These are phyloP conservation scores for Cyberlindnera mycetangii DNA, from an alignment of 805 yeast genomes.

Conservation along the genomic window DNA sequence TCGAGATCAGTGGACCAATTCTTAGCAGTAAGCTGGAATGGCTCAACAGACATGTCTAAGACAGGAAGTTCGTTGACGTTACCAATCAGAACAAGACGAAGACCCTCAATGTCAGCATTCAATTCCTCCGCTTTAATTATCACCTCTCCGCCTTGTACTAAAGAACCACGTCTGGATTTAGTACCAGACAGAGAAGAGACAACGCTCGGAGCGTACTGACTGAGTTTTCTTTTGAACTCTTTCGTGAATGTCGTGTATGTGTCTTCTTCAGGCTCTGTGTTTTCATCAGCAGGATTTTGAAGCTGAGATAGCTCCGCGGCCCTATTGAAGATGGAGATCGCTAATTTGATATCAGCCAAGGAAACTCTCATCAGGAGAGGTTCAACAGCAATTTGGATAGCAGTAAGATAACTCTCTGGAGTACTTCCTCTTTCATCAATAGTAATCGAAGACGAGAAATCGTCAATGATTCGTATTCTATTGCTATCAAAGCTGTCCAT, in stretches of 20 bases:
- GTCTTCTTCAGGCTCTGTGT: conserved; percentile 16
- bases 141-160: conserved; percentile 34
- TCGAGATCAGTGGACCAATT: conserved; percentile 87
- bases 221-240: conserved; percentile 56
- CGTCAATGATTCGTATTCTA: conserved; percentile 77
- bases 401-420: conserved; percentile 53
- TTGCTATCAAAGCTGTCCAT: conserved; percentile 67
- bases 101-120: conserved; percentile 64
- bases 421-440: conserved; percentile 71
- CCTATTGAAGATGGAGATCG: conserved; percentile 65
- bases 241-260: conserved; percentile 47
- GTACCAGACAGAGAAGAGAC: conserved; percentile 46
- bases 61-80: conserved; percentile 90
- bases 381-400: conserved; percentile 69
- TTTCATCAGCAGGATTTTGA: conserved; percentile 22
- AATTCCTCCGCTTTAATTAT: conserved; percentile 68
- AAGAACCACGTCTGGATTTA: conserved; percentile 22
- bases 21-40: conserved; percentile 63
- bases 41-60: conserved; percentile 67
- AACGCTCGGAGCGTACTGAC: conserved; percentile 69
- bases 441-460: conserved; percentile 75
- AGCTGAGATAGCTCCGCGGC: conserved; percentile 50
- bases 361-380: conserved; percentile 81
- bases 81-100: conserved; percentile 81
- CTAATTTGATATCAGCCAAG: conserved; percentile 80